Evolutionary conservation across 139 green algal genomes (phyloP), one percentile per base, ranked within the genome.

Genomic region (Chlorella sorokiniana): DNA sequence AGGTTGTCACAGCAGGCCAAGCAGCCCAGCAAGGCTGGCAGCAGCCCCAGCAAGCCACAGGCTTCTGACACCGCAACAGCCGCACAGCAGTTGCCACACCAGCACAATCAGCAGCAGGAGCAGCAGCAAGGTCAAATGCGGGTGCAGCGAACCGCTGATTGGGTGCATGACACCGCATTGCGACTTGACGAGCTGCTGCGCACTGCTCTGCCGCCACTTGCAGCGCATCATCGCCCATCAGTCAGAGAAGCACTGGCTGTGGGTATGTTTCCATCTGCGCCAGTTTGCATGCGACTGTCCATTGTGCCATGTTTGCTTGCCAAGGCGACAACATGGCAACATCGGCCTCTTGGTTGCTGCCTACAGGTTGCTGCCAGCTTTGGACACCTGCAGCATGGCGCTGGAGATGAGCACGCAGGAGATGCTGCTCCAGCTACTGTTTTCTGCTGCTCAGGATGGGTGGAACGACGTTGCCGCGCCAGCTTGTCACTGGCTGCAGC

Each of bases 391-490:
- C 81, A 37, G 56, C 23, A 35, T 14, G 42, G 78, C 87, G 29
- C 82, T 94, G 61, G 52, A 59, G 51, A 37, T 44, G 22, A 22
- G 20, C 37, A 79, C 81, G 35, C 69, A 56, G 40, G 71, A 88
- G 54, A 29, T 84, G 48, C 76, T 95, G 81, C 75, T 91, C 22
- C 88, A 90, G 65, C 65, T 92, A 33, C 59, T 94, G 45, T 73
- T 94, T 7, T 87, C 87, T 0, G 67, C 92, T 40, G 90, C 92
- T 16, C 88, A 93, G 67, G 93, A 96, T 83, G 87, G 90, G 18
- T 95, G 91, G 89, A 25, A 69, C 4, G 65, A 90, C 33, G 91
- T 95, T 23, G 73, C 81, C 0, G 8, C 5, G 0, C 61, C 76
- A 16, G 86, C 83, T 38, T 61, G 73, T 4, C 2, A 18, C 31